Percentiles rank a stretch among this genome's conserved stretches.
Conservation (phyloP, 352 stramenopile species). For the Globisporangium nagaii region DNA sequence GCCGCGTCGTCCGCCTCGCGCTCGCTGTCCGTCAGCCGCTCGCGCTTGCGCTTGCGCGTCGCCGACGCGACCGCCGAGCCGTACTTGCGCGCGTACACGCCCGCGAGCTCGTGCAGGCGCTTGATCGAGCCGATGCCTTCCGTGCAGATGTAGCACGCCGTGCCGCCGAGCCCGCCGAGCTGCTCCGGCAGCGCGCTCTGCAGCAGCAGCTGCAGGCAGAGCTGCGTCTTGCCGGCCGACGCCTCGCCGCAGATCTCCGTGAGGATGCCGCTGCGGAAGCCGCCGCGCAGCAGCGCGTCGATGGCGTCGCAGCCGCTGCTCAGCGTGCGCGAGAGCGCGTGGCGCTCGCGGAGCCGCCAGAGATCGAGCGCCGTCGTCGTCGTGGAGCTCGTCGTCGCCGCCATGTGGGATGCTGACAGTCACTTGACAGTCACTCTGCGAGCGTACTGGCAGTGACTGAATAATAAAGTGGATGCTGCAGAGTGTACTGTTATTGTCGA, state of each 20-base stretch:
- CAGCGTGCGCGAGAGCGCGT: conserved; percentile 24
- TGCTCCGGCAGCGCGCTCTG: conserved; percentile 46
- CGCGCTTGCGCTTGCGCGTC: conserved; percentile 42
- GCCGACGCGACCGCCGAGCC: conserved; percentile 28
- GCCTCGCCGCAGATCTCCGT: conserved; percentile 75
- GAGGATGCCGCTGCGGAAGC: conserved; percentile 61
- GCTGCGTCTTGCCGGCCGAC: conserved; percentile 73
- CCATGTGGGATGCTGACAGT: too few species aligned
- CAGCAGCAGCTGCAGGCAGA: conserved; percentile 72
- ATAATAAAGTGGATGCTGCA: too few species aligned
- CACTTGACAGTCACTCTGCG: too few species aligned
- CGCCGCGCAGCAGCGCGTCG: conserved; percentile 48
- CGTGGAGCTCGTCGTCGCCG: conserved; percentile 10
- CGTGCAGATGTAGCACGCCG: conserved; percentile 77
- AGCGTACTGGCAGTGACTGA: too few species aligned
- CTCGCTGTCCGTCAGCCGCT: not conserved
- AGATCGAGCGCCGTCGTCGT: conserved; percentile 39
- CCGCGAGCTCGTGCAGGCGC: conserved; percentile 58
- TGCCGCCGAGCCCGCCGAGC: conserved; percentile 49
- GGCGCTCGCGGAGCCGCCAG: conserved; percentile 19
- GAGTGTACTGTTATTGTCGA: too few species aligned
- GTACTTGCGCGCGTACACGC: conserved; percentile 42
- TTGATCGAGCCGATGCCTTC: conserved; percentile 72
- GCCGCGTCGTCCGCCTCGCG: not conserved
- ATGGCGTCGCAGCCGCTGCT: conserved; percentile 52